Base-by-base conservation (phyloP, 805 yeast genomes). In the Candida ficus region DNA sequence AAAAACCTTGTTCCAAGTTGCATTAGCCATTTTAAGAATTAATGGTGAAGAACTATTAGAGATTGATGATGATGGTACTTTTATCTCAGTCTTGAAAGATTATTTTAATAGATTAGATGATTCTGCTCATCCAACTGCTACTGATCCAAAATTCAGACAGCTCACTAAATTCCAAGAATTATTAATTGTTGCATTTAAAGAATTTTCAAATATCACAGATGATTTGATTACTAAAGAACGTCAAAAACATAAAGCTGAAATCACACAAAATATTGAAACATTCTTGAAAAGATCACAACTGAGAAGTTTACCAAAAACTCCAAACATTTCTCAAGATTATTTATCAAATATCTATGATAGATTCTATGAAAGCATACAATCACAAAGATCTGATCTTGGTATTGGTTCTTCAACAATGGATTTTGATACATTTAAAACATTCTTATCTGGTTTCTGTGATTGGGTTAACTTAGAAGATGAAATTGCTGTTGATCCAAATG, bases 201-300 rank as follows among this genome's bases (percentile, higher is more conserved):
- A 93, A 57, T 93, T 93, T 60, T 71, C 83, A 8, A 79, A 79
- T 7, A 74, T 93, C 18, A 80, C 87, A 25, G 95, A 90, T 43
- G 81, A 78, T 1, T 70, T 78, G 60, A 78, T 93, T 31, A 71
- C 70, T 18, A 82, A 74, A 43, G 82, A 80, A 53, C 75, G 98
- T 39, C 67, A 73, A 19, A 83, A 74, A 56, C 81, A 77, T 58
- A 80, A 89, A 60, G 78, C 80, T 49, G 76, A 80, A 33, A 91
- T 93, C 33, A 78, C 85, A 55, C 85, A 76, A 52, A 91, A 93
- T 40, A 88, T 91, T 46, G 95, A 93, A 50, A 71, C 80, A 1
- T 91, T 91, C 66, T 95, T 93, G 27, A 93, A 91, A 61, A 73
- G 96, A 42, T 87, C 97, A 0, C 96, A 93, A 60, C 60, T 93